phyloP scores from a whole-genome alignment of 768 basidiomycete genomes.

The Chalciporus pseudorubinellus region DNA sequence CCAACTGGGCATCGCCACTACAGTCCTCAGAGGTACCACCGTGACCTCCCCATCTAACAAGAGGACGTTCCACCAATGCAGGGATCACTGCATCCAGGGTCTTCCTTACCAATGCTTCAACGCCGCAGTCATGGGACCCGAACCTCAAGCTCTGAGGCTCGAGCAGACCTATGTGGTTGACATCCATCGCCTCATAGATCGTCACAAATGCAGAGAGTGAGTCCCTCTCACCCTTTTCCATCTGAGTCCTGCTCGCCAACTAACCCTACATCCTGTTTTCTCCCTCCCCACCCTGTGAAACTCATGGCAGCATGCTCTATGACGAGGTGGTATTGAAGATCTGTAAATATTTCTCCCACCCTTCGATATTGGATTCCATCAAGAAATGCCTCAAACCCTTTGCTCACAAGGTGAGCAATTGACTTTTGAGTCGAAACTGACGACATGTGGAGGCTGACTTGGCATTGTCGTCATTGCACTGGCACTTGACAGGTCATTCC shows the following conservation, averaged over 20 bases:
- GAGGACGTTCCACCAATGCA: not conserved
- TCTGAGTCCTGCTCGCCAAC: no score
- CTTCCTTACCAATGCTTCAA: constrained; percentile 1
- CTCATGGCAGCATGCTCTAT: not conserved
- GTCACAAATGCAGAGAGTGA: not conserved
- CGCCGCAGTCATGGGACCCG: accelerated
- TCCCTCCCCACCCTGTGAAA: no score
- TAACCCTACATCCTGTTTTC: not conserved
- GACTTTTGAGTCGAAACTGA: no score
- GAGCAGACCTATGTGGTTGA: constrained; percentile 5
- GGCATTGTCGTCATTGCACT: no score
- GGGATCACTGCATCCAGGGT: not conserved
- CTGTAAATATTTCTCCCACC: not conserved
- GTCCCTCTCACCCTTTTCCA: not conserved
- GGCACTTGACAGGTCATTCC: constrained; percentile 3
- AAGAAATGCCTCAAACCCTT: not conserved
- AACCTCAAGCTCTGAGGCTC: not conserved
- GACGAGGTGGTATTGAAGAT: not conserved
- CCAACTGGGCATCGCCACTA: constrained; percentile 5
- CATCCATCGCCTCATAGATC: accelerated
- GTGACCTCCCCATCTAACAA: not conserved
- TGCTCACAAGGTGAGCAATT: not conserved
- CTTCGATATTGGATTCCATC: not conserved
- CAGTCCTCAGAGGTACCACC: not conserved
- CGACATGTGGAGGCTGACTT: no score